These are phyloP conservation scores for Phlebopus sp. DNA, from an alignment of 1,284 basidiomycete genomes.

Conservation along the genomic window DNA sequence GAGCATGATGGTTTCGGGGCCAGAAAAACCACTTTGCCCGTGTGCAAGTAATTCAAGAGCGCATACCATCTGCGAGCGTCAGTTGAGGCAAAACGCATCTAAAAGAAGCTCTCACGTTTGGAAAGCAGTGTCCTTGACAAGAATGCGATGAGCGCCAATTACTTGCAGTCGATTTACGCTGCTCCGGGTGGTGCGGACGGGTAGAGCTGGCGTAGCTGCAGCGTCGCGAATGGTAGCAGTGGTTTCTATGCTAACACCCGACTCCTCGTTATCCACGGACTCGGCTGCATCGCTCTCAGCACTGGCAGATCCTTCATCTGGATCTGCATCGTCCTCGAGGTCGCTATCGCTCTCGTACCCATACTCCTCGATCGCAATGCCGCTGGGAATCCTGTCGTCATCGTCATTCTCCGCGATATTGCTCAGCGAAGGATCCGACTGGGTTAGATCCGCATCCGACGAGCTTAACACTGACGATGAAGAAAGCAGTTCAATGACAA, in stretches of 20 bases:
- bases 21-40: slow-evolving; percentile 18
- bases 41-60: slow-evolving; percentile 29
- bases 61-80: slow-evolving; percentile 23
- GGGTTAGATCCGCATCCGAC: not conserved
- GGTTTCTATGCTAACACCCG: not conserved
- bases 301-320: too few relatives aligned
- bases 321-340: slow-evolving; percentile 11
- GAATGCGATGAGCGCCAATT: slow-evolving; percentile 11
- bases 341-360: slow-evolving; percentile 14
- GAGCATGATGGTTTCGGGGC: slow-evolving; percentile 19
- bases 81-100: not conserved
- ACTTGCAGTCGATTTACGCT: not conserved
- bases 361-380: slow-evolving; percentile 6
- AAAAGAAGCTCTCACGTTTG: slow-evolving; percentile 17
- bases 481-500: not conserved
- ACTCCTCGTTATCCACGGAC: not conserved
- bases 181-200: not conserved
- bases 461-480: not conserved
- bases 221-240: not conserved
- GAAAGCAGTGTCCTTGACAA: slow-evolving; percentile 23
- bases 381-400: not conserved
- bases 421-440: not conserved
- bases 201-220: not conserved
- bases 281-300: too few relatives aligned
- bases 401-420: slow-evolving; percentile 1